Evolutionary conservation across 306 rosid genomes (phyloP), one percentile per base, ranked within the genome.

Genomic region (Rubus parviflorus): DNA sequence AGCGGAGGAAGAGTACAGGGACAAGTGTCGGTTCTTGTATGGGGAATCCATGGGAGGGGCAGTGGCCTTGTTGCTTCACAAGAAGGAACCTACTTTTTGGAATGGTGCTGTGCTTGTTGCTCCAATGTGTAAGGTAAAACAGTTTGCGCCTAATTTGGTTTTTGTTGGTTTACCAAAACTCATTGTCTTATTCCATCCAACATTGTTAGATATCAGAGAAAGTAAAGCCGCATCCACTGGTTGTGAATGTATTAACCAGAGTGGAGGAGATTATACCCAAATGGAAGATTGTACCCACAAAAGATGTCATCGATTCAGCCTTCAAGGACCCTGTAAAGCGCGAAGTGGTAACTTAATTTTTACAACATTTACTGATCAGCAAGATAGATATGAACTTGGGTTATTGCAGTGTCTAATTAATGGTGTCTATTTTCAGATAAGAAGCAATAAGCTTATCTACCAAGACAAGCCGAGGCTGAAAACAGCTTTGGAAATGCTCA

Each of bases 21-120:
- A 74, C 60, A 95, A 87, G 76, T 43, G 80, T 58, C 89, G 84
- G 84, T 90, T 90, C 85, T 86, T 95, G 83, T 92, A 90, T 53
- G 97, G 99, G 60, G 99, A 95, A 63, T 90, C 99, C 48, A 95
- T 92, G 99, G 99, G 99, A 75, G 99, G 97, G 38, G 91, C 94
- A 9, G 97, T 92, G 53, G 60, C 90, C 75, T 74, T 95, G 43
- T 63, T 90, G 4, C 73, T 95, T 77, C 99, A 95, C 83, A 88
- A 75, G 80, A 92, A 79, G 75, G 82, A 89, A 42, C 92, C 94
- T 23, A 15, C 86, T 8, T 87, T 88, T 72, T 95, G 97, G 96
- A 83, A 92, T 38, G 99, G 97, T 57, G 90, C 97, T 16, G 66
- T 95, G 87, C 92, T 95, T 40, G 90, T 89, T 57, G 99, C 97